Conservation (phyloP, 2,329 filamentous ascomycete species). For the Neopestalotiopsis clavispora region DNA sequence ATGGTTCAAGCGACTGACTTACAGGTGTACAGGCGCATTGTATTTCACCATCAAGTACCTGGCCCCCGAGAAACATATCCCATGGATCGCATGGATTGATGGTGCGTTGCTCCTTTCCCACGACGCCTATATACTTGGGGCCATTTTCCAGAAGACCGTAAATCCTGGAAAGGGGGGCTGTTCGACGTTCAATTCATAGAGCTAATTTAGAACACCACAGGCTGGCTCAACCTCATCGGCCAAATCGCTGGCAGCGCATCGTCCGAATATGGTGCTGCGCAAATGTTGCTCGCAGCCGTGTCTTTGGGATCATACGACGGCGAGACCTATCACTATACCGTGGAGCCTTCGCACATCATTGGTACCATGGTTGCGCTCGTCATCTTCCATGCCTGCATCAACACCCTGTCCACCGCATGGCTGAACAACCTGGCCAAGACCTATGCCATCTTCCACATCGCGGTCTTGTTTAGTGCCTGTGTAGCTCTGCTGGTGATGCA, state of each 20-base stretch:
- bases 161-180: not conserved
- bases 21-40: slow-evolving; percentile 36
- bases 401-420: slow-evolving; percentile 61
- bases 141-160: not conserved
- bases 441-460: slow-evolving; percentile 62
- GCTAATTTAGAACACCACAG: slow-evolving; percentile 22
- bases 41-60: slow-evolving; percentile 63
- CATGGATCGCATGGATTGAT: slow-evolving; percentile 53
- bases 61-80: slow-evolving; percentile 50
- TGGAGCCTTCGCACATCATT: slow-evolving; percentile 51
- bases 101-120: slow-evolving; percentile 19
- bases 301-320: slow-evolving; percentile 48
- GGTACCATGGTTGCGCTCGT: slow-evolving; percentile 61
- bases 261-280: slow-evolving; percentile 60
- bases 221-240: slow-evolving; percentile 57
- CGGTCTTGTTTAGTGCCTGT: slow-evolving; percentile 54
- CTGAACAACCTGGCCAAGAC: slow-evolving; percentile 62
- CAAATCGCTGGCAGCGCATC: slow-evolving; percentile 60
- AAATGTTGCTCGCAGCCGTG: slow-evolving; percentile 60
- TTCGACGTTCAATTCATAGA: slow-evolving; percentile 19
- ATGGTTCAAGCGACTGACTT: not conserved
- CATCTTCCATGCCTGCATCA: slow-evolving; percentile 55
- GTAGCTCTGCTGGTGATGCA: slow-evolving; percentile 56
- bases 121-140: not conserved
- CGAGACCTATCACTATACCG: slow-evolving; percentile 45